phyloP scores from a whole-genome alignment of 345 rosid species.

The Kernera saxatilis region DNA sequence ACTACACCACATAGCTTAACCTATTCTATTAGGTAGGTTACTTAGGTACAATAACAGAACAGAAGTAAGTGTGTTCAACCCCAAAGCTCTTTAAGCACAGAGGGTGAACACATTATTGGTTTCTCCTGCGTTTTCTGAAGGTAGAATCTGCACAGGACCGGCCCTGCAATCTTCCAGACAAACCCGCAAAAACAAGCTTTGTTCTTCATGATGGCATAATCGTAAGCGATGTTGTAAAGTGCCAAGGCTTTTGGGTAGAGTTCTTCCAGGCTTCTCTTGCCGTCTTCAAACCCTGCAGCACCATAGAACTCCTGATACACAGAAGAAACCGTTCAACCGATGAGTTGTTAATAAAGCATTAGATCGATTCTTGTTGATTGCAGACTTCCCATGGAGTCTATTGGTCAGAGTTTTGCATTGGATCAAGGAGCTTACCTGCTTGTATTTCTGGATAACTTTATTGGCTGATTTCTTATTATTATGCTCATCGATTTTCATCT shows the following conservation, averaged over 20 bases:
- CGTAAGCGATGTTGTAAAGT: slow-evolving; percentile 41
- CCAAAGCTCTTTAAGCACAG: slow-evolving; percentile 42
- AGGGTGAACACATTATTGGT: slow-evolving; percentile 22
- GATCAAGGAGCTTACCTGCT: slow-evolving; percentile 42
- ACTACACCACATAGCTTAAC: background rate
- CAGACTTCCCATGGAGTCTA: background rate
- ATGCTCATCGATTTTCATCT: background rate
- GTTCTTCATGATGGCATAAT: slow-evolving; percentile 28
- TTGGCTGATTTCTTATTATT: slow-evolving; percentile 8
- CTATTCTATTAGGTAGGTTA: slow-evolving; percentile 10
- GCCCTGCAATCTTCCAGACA: slow-evolving; percentile 71
- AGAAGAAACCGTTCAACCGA: background rate
- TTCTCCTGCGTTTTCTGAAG: slow-evolving; percentile 11
- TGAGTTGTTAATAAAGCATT: background rate
- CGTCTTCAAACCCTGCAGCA: slow-evolving; percentile 39
- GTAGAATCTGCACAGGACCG: slow-evolving; percentile 44
- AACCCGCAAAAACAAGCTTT: slow-evolving; percentile 25
- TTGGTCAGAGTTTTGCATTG: background rate
- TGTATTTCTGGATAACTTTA: slow-evolving; percentile 38
- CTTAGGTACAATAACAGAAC: background rate
- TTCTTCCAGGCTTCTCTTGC: slow-evolving; percentile 36
- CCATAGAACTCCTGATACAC: slow-evolving; percentile 44
- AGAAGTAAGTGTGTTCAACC: slow-evolving; percentile 4
- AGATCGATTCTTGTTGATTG: background rate
- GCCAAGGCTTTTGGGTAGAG: slow-evolving; percentile 47